Evolutionary conservation across 257 asterid genomes (phyloP), one percentile per base, ranked within the genome.

Genomic region (Buddleja alternifolia): DNA sequence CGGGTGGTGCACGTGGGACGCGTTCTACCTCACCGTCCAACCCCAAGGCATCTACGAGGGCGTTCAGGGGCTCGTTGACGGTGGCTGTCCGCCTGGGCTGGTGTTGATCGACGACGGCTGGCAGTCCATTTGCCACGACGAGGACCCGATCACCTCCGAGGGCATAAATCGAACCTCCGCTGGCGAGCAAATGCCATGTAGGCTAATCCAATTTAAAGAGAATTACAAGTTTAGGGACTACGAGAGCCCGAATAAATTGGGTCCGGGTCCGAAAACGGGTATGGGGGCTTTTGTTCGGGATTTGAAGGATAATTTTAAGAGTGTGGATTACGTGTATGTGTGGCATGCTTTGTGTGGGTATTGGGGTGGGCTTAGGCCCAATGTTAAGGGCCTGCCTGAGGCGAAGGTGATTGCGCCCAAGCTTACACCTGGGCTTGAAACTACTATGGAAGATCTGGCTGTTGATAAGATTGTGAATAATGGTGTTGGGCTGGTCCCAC

Each of bases 1-100:
- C 66, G 98, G 98, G 54, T 93, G 98, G 98, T 93, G 98, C 83
- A 93, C 98, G 10, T 93, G 98, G 98, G 98, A 93, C 55, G 97
- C 98, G 1, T 93, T 93, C 66, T 93, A 93, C 85, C 82, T 93
- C 8, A 90, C 70, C 7, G 98, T 93, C 10, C 96, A 90, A 9
- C 97, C 98, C n/a, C 77, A 78, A n/a, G 98, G 98, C 0, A 93
- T 93, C 1, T 75, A 74, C 88, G 95, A 88, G 32, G 98, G 98
- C 1, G 92, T 93, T 1, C 77, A 88, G 46, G 93, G 85, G 0
- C 83, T 93, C 1, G 98, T 87, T 8, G 97, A 90, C 11, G 98
- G 97, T 4, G 98, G 98, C 0, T 90, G 97, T 24, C 98, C 98
- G 24, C 98, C 98, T 1, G 97, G 98, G 3, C 81, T 93, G 29